Evolutionary conservation across 139 green algal genomes (phyloP).

Genomic region (Bryopsis sp.): DNA sequence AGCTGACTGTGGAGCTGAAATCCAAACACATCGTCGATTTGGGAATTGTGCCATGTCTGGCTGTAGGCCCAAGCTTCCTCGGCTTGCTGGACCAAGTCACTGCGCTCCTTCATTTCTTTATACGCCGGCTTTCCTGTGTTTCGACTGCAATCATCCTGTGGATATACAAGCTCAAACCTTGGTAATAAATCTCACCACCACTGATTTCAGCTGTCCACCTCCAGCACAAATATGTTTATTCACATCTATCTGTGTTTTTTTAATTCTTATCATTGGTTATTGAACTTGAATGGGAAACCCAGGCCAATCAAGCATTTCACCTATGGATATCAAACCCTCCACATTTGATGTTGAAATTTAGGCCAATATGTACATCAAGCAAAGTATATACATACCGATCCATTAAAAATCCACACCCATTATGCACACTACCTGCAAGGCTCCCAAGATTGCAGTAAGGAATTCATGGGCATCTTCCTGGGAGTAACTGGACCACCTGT

Average conservation of each 20-base stretch:
- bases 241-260: too few species aligned
- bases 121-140: slow-evolving; percentile 13
- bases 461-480: slow-evolving; percentile 21
- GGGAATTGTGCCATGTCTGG: slow-evolving; percentile 12
- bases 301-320: too few species aligned
- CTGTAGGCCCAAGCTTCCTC: slow-evolving; percentile 11
- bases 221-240: too few species aligned
- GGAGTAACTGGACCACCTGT: background rate
- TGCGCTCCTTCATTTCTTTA: slow-evolving; percentile 10
- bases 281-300: too few species aligned
- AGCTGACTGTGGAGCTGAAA: slow-evolving; percentile 12
- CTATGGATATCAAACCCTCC: too few species aligned
- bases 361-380: too few species aligned
- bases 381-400: background rate
- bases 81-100: background rate
- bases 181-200: too few species aligned
- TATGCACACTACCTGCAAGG: background rate
- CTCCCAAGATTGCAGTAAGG: slow-evolving; percentile 8
- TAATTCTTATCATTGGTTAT: too few species aligned
- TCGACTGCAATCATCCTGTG: slow-evolving; percentile 14
- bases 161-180: too few species aligned
- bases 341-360: too few species aligned
- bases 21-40: slow-evolving; percentile 18
- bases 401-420: background rate
- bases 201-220: too few species aligned